phyloP scores from a whole-genome alignment of 1,284 basidiomycete genomes.

The Lentinula novae-zelandiae region DNA sequence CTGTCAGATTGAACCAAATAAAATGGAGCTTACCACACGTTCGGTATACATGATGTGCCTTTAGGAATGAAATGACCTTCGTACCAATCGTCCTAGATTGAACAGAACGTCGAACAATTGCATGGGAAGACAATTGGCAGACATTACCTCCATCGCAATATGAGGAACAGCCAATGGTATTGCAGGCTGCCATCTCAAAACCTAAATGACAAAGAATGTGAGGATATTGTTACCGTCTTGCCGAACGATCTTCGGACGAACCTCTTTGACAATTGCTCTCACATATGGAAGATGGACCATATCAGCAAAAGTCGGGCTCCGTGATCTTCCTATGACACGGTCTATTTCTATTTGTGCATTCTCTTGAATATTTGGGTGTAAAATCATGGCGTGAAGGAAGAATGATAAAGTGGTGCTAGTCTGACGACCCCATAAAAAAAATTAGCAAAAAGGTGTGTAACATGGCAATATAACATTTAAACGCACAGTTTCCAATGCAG shows the following conservation, averaged over 20 bases:
- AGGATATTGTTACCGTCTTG: not conserved
- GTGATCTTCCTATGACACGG: constrained; percentile 4
- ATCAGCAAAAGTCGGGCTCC: constrained; percentile 7
- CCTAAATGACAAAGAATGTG: not conserved
- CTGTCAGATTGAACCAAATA: not conserved
- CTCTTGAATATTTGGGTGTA: constrained; percentile 1
- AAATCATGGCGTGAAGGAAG: constrained; percentile 5
- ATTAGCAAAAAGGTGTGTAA: not conserved
- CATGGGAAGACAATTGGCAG: too few relatives aligned
- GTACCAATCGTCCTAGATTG: constrained; percentile 7
- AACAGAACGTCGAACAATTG: not conserved
- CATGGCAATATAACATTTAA: not conserved
- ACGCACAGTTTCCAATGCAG: constrained; percentile 5
- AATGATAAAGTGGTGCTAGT: constrained; percentile 3
- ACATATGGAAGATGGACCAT: constrained; percentile 8
- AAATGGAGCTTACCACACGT: constrained; percentile 1
- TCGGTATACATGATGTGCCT: constrained; percentile 5
- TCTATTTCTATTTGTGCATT: constrained; percentile 7
- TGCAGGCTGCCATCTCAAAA: constrained; percentile 5
- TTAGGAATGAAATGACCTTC: constrained; percentile 8
- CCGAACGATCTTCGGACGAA: not conserved
- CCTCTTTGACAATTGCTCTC: constrained; percentile 9
- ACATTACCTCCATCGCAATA: not conserved
- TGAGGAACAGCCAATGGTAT: constrained; percentile 6
- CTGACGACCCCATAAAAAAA: not conserved